Percentiles rank a stretch among this genome's conserved stretches.
phyloP scores from a whole-genome alignment of 345 rosid genomes.

The Isatis tinctoria region DNA sequence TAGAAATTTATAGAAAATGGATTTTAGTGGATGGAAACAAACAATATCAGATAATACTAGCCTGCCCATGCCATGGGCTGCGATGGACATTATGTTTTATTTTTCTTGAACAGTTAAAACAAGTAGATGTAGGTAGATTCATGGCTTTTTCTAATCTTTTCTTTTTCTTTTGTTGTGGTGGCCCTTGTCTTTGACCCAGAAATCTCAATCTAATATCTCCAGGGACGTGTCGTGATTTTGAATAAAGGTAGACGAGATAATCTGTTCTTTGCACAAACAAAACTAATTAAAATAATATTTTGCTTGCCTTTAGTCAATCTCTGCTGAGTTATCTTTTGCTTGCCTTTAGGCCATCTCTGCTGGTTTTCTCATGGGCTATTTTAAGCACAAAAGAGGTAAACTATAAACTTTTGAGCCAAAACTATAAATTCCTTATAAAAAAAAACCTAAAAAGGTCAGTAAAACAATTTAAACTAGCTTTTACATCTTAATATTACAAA shows the following conservation, averaged over 20 bases:
- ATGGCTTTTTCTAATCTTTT: not conserved
- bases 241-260: not conserved
- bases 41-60: not conserved
- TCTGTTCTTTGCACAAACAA: not conserved
- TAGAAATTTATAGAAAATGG: not conserved
- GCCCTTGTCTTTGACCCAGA: not conserved
- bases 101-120: not conserved
- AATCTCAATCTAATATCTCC: not conserved
- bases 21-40: conserved; percentile 11
- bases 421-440: not conserved
- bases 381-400: not conserved
- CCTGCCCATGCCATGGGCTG: conserved; percentile 4
- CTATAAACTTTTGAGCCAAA: not conserved
- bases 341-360: not conserved
- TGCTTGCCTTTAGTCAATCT: not conserved
- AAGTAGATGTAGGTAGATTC: not conserved
- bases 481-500: too few relatives aligned
- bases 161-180: not conserved
- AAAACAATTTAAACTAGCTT: not conserved
- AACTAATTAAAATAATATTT: too few relatives aligned
- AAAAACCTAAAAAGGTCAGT: not conserved
- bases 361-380: not conserved
- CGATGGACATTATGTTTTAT: not conserved
- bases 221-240: not conserved
- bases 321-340: too few relatives aligned